Evolutionary conservation across 768 basidiomycete species (phyloP).

Genomic region (Russula virescens): DNA sequence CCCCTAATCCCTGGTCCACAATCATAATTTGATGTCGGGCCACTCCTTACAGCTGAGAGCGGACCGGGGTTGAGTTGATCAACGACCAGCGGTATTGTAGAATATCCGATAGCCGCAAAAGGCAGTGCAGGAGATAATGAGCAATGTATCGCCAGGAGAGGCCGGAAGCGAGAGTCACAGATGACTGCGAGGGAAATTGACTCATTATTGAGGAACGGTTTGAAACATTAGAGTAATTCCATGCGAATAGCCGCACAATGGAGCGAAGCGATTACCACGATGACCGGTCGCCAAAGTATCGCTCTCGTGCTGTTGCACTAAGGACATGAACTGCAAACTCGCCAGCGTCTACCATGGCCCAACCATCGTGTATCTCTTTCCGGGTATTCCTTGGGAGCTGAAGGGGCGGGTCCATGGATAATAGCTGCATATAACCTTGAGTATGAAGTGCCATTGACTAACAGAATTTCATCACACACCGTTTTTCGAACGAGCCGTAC

Average conservation of each 20-base stretch:
- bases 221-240: not conserved
- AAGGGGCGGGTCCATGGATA: slow-evolving; percentile 52
- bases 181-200: too few species aligned
- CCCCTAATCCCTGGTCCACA: too few species aligned
- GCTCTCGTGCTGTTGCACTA: slow-evolving; percentile 57
- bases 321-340: slow-evolving; percentile 75
- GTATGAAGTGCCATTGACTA: not conserved
- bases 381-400: slow-evolving; percentile 58
- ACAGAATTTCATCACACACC: slow-evolving; percentile 38
- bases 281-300: slow-evolving; percentile 47
- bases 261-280: slow-evolving; percentile 28
- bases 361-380: slow-evolving; percentile 57
- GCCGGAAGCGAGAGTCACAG: too few species aligned
- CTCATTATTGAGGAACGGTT: too few species aligned
- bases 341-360: slow-evolving; percentile 82
- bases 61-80: too few species aligned
- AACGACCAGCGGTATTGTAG: too few species aligned
- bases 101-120: not conserved
- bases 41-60: too few species aligned
- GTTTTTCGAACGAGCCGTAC: slow-evolving; percentile 64
- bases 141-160: too few species aligned
- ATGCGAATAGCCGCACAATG: not conserved
- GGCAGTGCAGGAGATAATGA: not conserved
- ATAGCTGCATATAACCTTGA: slow-evolving; percentile 40
- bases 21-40: too few species aligned